Conservation (phyloP, 176 grass and related monocot genomes). For the Phoenix dactylifera region DNA sequence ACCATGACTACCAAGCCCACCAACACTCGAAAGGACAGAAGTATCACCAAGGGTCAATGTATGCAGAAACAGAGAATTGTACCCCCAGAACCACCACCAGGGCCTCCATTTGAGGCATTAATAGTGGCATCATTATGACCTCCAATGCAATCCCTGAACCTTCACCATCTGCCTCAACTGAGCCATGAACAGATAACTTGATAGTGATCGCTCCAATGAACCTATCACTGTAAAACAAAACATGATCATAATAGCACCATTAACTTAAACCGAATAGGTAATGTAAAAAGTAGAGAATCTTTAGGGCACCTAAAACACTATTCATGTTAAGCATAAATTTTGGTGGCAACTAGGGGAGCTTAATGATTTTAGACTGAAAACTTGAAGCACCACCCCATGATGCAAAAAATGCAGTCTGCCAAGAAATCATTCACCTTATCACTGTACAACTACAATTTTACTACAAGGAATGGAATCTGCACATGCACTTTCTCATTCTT, state of each 20-base stretch:
- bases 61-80: constrained; percentile 90
- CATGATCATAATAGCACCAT: neutral
- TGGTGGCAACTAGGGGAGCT: too few relatives aligned
- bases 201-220: constrained; percentile 77
- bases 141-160: constrained; percentile 15
- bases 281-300: too few relatives aligned
- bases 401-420: too few relatives aligned
- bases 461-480: too few relatives aligned
- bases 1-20: constrained; percentile 49
- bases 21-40: constrained; percentile 70
- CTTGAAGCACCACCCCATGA: too few relatives aligned
- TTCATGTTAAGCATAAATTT: too few relatives aligned
- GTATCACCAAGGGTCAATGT: constrained; percentile 50
- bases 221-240: constrained; percentile 64
- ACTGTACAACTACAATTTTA: too few relatives aligned
- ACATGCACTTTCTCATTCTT: too few relatives aligned
- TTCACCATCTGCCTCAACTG: constrained; percentile 83
- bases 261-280: neutral
- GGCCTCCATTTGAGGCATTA: constrained; percentile 48
- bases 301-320: too few relatives aligned
- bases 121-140: constrained; percentile 10
- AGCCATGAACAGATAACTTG: constrained; percentile 58
- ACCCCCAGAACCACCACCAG: constrained; percentile 93
- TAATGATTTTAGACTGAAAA: too few relatives aligned
- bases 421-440: too few relatives aligned